Conservation (phyloP, 768 basidiomycete genomes). For the Rhodotorula kratochvilovae region DNA sequence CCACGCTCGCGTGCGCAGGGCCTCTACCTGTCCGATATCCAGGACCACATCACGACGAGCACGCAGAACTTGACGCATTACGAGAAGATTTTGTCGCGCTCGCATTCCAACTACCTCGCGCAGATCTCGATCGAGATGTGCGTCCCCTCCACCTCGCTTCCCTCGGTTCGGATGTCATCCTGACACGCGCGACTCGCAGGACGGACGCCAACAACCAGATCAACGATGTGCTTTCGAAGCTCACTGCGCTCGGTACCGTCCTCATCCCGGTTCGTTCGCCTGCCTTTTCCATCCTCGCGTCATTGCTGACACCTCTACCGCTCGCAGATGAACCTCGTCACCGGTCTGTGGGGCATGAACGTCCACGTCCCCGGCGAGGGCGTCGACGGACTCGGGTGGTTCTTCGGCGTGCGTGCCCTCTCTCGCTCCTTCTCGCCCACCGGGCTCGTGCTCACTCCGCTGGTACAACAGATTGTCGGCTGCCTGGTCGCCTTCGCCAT, state of each 20-base stretch:
- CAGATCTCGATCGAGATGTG: slow-evolving; percentile 99
- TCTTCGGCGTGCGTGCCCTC: slow-evolving; percentile 49
- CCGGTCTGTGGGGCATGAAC: slow-evolving; percentile 82
- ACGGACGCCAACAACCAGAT: slow-evolving; percentile 96
- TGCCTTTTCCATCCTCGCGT: fast-evolving
- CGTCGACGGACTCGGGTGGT: slow-evolving; percentile 50
- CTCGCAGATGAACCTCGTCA: slow-evolving; percentile 67
- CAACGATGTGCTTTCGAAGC: slow-evolving; percentile 94
- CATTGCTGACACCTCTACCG: background rate
- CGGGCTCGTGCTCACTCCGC: background rate
- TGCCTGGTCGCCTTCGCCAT: slow-evolving; percentile 32
- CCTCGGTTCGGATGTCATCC: background rate
- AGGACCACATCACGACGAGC: slow-evolving; percentile 99
- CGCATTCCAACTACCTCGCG: slow-evolving; percentile 97
- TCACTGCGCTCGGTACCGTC: slow-evolving; percentile 94
- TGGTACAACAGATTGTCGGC: slow-evolving; percentile 22
- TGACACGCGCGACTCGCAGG: background rate
- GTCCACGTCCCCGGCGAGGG: slow-evolving; percentile 90
- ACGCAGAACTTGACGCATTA: slow-evolving; percentile 99
- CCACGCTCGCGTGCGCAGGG: slow-evolving; percentile 16
- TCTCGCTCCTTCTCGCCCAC: background rate
- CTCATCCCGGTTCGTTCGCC: slow-evolving; percentile 71
- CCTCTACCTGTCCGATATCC: slow-evolving; percentile 38
- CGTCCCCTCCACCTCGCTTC: slow-evolving; percentile 43
- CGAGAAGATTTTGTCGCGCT: slow-evolving; percentile 97